These are phyloP conservation scores for Plenodomus biglobosus DNA, from an alignment of 2,329 filamentous ascomycete genomes.

Conservation along the genomic window DNA sequence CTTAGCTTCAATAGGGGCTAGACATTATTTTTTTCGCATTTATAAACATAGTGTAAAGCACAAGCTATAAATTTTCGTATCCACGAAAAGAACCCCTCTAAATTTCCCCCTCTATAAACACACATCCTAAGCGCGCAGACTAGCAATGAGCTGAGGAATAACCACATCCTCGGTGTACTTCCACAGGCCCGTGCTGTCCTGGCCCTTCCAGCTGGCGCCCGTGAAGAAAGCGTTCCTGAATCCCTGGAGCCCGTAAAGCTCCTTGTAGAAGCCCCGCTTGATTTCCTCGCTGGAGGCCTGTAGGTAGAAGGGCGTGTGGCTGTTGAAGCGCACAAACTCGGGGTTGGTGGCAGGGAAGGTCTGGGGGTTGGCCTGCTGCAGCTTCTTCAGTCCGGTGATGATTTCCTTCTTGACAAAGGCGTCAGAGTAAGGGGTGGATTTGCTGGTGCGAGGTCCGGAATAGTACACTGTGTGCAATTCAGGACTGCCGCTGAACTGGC, in stretches of 20 bases:
- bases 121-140: not conserved
- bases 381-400: conserved; percentile 15
- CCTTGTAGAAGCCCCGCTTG: conserved; percentile 22
- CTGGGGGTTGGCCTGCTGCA: conserved; percentile 6
- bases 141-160: conserved; percentile 33
- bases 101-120: no score
- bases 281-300: conserved; percentile 13
- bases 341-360: conserved; percentile 6
- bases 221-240: conserved; percentile 25
- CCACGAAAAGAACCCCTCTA: no score
- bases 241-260: conserved; percentile 26
- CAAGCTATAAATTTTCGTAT: no score
- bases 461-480: conserved; percentile 17
- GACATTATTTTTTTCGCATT: no score
- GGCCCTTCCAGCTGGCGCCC: conserved; percentile 20
- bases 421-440: conserved; percentile 11
- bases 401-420: conserved; percentile 20
- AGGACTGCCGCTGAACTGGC: conserved; percentile 22
- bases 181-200: conserved; percentile 23
- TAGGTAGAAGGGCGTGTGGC: conserved; percentile 31
- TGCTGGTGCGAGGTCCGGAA: conserved; percentile 7
- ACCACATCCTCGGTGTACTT: conserved; percentile 39
- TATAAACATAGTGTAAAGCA: no score
- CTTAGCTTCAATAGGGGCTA: no score
- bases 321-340: conserved; percentile 25